Evolutionary conservation across 1,284 basidiomycete species (phyloP), one percentile per base, ranked within the genome.

Genomic region (Ustilago esculenta): DNA sequence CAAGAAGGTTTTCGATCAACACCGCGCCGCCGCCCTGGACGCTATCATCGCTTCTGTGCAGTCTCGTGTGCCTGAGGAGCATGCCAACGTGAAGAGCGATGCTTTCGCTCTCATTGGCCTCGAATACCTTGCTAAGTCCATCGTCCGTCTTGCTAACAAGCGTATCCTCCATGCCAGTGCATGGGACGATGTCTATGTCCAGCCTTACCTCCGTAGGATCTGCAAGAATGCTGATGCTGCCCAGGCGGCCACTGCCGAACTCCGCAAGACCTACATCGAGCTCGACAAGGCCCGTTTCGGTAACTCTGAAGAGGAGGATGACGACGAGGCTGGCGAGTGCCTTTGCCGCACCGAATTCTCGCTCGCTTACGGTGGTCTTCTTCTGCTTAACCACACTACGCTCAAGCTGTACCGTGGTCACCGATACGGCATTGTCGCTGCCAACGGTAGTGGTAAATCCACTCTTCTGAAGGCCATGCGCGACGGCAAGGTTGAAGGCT

Each of bases 391-490:
- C 57, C 95, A 98, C 84, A 98, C 95, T 30, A 90, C 87, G 27
- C 87, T 98, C 66, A 90, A 92, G 69, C 88, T 98, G 55, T 87
- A 94, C 83, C 90, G 93, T 76, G 96, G 95, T 32, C 82, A 84
- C 74, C 80, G 83, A n/a, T 98, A 98, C 84, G 95, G 96, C 82
- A 92, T 98, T 74, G 90, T 96, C 44, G 95, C 94, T 36, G 87
- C 91, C 30, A 98, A 98, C 84, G 95, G 95, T 73, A 91, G 91
- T 59, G 95, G 95, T 72, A 98, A 98, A 85, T 92, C 91, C 40
- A 98, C 96, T 1, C 87, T 98, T 52, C 90, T 98, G 89, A 92
- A 95, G 79, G 94, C 96, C 76, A 88, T 98, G 76, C 88, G 91
- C 42, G 93, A 95, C 78, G 90, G 91, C 55, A 96, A 96, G 84